These are phyloP conservation scores for Colletotrichum melonis DNA, from an alignment of 2,329 filamentous ascomycete species.

Conservation along the genomic window DNA sequence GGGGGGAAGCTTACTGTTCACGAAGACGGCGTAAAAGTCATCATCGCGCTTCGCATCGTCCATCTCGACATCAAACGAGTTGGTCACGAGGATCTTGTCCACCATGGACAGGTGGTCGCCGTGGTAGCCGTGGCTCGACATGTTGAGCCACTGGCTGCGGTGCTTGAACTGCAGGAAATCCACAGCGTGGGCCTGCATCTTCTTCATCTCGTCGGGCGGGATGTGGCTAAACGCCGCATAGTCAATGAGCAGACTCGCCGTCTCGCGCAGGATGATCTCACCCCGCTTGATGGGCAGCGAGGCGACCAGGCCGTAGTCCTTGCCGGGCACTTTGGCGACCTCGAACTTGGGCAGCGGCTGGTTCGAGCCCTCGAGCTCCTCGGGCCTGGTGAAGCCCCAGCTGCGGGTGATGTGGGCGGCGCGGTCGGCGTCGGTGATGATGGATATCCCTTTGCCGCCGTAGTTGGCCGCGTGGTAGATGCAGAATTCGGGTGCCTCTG, in stretches of 20 bases:
- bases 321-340: slow-evolving; percentile 51
- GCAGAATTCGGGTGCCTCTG: slow-evolving; percentile 41
- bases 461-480: slow-evolving; percentile 49
- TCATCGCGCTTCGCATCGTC: slow-evolving; percentile 43
- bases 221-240: slow-evolving; percentile 49
- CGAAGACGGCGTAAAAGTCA: slow-evolving; percentile 52
- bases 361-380: slow-evolving; percentile 40
- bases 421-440: slow-evolving; percentile 49
- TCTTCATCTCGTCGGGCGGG: slow-evolving; percentile 39
- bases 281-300: slow-evolving; percentile 47
- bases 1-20: slow-evolving; percentile 42
- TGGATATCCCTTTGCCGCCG: slow-evolving; percentile 51
- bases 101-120: slow-evolving; percentile 43
- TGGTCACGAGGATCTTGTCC: slow-evolving; percentile 50
- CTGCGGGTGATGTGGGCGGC: slow-evolving; percentile 43
- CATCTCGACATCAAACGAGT: slow-evolving; percentile 52
- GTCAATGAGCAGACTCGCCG: slow-evolving; percentile 52
- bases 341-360: slow-evolving; percentile 41
- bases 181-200: slow-evolving; percentile 46
- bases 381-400: slow-evolving; percentile 43
- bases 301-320: slow-evolving; percentile 58
- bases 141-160: slow-evolving; percentile 45
- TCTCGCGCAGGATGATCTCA: slow-evolving; percentile 52
- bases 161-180: slow-evolving; percentile 45
- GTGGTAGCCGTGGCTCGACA: slow-evolving; percentile 49